Base-by-base conservation (phyloP, 768 basidiomycete species). In the Auricularia sp. region DNA sequence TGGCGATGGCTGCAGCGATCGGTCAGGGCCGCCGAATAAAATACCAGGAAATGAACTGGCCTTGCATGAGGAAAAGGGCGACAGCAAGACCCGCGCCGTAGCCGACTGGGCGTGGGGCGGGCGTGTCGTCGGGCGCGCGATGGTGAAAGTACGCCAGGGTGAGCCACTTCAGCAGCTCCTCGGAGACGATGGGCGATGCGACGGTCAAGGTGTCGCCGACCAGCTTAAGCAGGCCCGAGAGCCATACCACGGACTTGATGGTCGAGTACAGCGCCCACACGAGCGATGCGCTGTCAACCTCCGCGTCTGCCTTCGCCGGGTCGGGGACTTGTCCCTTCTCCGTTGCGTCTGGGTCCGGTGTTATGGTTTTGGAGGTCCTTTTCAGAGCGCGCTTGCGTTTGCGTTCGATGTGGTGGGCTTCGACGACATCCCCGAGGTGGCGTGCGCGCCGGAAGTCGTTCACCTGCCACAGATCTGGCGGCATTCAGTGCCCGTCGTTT, bases 71-170 rank as follows among this genome's bases (percentile, higher is more conserved):
- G 67, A 85, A 86, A 34, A 87, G 71, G 3, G 77, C 84, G 62
- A 84, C 75, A 0, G 80, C 85, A 1, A 87, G 71, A 6, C 85
- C 86, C 62, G 88, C 79, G 1, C 86, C 86, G 70, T 82, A 84
- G 0, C 86, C 85, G 45, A 87, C 76, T 0, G 82, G 81, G 39
- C 69, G 74, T 1, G 85, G 84, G 61, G 33, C 29, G 0, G 73
- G 76, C 37, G 77, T 78, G 54, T 79, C 72, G 24, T 72, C 73
- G 0, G 78, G 75, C 1, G 77, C 71, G 5, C 78, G 71, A 42
- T 71, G 75, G 70, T 72, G 72, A 65, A 76, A 81, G 33, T 82
- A 87, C 0, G 82, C 80, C 1, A 80, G 75, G 0, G 79, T 76
- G 7, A 87, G 77, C 81, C 83, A 88, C 1, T 79, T 79, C 18